phyloP scores from a whole-genome alignment of 768 basidiomycete genomes.

The Mycena pura region DNA sequence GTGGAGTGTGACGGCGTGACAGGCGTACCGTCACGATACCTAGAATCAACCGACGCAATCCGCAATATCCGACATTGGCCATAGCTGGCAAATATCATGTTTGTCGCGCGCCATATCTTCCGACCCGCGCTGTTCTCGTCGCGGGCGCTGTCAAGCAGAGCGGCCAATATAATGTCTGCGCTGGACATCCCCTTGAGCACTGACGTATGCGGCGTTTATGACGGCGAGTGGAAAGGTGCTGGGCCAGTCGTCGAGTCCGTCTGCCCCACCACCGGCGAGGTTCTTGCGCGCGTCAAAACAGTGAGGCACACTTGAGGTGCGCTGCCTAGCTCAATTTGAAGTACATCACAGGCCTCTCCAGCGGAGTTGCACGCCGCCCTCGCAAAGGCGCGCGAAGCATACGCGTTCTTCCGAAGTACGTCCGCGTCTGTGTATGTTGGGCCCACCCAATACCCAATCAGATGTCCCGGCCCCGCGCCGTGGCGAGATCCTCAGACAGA shows the following conservation, averaged over 20 bases:
- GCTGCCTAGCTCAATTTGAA: constrained; percentile 19
- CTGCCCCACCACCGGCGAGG: constrained; percentile 90
- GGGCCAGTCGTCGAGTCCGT: constrained; percentile 73
- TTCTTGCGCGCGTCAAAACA: constrained; percentile 75
- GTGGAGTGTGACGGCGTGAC: no score
- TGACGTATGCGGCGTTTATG: constrained; percentile 78
- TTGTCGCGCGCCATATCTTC: constrained; percentile 35
- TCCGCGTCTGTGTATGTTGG: neutral
- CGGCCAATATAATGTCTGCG: constrained; percentile 68
- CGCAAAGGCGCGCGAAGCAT: constrained; percentile 76
- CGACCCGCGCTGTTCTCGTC: constrained; percentile 28
- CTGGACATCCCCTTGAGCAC: constrained; percentile 64
- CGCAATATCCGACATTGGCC: no score
- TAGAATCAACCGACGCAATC: no score
- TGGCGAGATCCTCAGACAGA: constrained; percentile 88
- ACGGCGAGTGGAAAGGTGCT: constrained; percentile 81
- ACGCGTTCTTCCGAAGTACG: constrained; percentile 65
- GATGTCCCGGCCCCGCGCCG: constrained; percentile 85
- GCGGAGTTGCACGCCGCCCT: constrained; percentile 76
- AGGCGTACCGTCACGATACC: no score
- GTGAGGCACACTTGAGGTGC: constrained; percentile 40
- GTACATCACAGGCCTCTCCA: constrained; percentile 62
- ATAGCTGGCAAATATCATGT: no score
- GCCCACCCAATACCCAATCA: constrained; percentile 9
- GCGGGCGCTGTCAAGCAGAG: constrained; percentile 71